Base-by-base conservation (phyloP, 331 rosid species). In the Stylosanthes scabra region DNA sequence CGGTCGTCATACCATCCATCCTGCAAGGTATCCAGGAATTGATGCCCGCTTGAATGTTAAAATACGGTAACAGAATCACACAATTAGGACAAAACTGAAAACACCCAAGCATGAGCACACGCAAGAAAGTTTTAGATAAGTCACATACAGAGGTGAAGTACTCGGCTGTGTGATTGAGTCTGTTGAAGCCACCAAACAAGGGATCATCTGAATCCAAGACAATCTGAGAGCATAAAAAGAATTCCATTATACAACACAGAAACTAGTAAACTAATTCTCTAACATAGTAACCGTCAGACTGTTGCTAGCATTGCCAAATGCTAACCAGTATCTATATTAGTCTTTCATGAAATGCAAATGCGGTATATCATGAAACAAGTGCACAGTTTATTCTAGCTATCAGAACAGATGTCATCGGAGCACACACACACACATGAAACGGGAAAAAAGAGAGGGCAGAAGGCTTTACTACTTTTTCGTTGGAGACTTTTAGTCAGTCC, bases 141-240 rank as follows among this genome's bases (percentile, higher is more conserved):
- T 58, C 16, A 58, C 96, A 72, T 86, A 92, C 99, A 15, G 50
- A 7, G 44, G 89, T 80, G 71, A 90, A 95, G 85, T 83, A 84
- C 71, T 92, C 97, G 16, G 96, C 93, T 40, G 58, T 28, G 74
- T 84, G 96, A 78, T 74, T 79, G 66, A 91, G 80, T 84, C 97
- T 85, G 72, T 46, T 64, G 83, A 83, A 90, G 63, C 97, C 97
- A 67, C 97, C 99, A 58, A 90, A 95, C 74, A 81, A 69, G 8
- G 74, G 27, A 60, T 87, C 90, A 73, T 95, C 99, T 7, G 99
- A 87, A 86, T 90, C 97, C 93, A 95, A 84, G 76, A 79, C 97
- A 83, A 95, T 83, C 99, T 90, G 86, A 52, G 41, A 74, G 64
- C 68, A 61, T 57, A 76, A 70, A 11, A 42, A 27, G 44, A n/a